These are phyloP conservation scores for Anethum foeniculum DNA, from an alignment of 140 eudicot species.

Conservation along the genomic window DNA sequence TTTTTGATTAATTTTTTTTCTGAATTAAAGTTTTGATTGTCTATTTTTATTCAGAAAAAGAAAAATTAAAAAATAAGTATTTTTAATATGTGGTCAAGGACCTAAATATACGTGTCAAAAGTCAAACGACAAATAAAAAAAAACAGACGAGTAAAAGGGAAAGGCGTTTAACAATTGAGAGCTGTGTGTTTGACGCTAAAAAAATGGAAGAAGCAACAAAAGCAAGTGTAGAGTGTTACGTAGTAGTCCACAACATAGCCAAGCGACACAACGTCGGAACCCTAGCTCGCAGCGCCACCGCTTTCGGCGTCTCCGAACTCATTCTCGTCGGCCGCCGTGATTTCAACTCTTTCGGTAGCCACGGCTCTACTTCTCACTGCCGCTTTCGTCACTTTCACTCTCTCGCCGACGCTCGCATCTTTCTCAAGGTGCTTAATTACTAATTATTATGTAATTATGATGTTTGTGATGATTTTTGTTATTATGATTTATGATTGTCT, in stretches of 20 bases:
- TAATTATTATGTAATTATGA: not conserved
- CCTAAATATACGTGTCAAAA: too few relatives aligned
- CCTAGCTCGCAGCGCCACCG: conserved; percentile 95
- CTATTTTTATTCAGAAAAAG: too few relatives aligned
- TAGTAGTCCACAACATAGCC: conserved; percentile 93
- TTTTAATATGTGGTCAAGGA: too few relatives aligned
- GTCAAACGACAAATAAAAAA: too few relatives aligned
- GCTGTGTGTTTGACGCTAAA: not conserved
- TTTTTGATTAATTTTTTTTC: too few relatives aligned
- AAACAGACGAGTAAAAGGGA: too few relatives aligned
- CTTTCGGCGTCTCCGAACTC: conserved; percentile 89
- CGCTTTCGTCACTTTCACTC: conserved; percentile 93
- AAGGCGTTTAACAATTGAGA: too few relatives aligned
- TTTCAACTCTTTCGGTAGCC: conserved; percentile 96
- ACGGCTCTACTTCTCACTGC: conserved; percentile 83
- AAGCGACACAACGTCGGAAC: conserved; percentile 97
- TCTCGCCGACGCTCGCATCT: conserved; percentile 64
- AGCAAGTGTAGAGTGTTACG: conserved; percentile 47
- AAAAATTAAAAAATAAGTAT: too few relatives aligned
- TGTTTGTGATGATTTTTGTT: not conserved
- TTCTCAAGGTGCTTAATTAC: conserved; percentile 49
- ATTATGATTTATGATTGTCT: not conserved
- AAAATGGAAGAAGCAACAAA: not conserved
- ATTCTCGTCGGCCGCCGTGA: conserved; percentile 92
- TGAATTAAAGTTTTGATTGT: too few relatives aligned